These are phyloP conservation scores for Russula griseocarnosa DNA, from an alignment of 768 basidiomycete genomes.

Conservation along the genomic window DNA sequence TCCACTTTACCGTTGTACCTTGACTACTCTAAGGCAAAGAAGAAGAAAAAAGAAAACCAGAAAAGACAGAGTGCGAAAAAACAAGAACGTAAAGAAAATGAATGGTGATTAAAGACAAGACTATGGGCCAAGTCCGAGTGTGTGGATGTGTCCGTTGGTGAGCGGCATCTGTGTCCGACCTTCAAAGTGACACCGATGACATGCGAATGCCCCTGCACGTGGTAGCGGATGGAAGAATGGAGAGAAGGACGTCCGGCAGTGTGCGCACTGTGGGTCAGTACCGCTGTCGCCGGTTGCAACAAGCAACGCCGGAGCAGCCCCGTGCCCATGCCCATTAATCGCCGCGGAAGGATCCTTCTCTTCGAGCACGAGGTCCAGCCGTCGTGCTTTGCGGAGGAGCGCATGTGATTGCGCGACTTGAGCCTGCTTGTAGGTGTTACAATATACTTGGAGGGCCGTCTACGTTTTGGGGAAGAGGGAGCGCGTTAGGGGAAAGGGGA, in stretches of 20 bases:
- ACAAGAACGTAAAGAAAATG: background rate
- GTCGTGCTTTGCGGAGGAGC: slow-evolving; percentile 81
- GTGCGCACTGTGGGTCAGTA: slow-evolving; percentile 45
- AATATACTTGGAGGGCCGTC: slow-evolving; percentile 90
- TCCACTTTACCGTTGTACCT: slow-evolving; percentile 13
- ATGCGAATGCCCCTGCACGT: slow-evolving; percentile 35
- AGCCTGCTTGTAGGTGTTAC: slow-evolving; percentile 79
- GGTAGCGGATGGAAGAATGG: slow-evolving; percentile 63
- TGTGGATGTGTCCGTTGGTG: slow-evolving; percentile 23
- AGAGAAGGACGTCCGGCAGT: slow-evolving; percentile 66
- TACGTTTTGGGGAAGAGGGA: slow-evolving; percentile 34
- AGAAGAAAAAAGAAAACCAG: background rate
- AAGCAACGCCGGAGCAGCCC: background rate
- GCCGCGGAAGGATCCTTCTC: slow-evolving; percentile 28
- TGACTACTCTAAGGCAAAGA: slow-evolving; percentile 19
- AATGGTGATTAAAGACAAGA: slow-evolving; percentile 1
- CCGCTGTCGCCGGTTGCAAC: slow-evolving; percentile 2
- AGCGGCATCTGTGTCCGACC: slow-evolving; percentile 28
- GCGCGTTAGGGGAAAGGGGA: background rate
- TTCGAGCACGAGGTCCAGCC: slow-evolving; percentile 71
- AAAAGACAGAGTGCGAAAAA: slow-evolving; percentile 2
- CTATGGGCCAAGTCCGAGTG: slow-evolving; percentile 5
- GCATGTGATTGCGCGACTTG: slow-evolving; percentile 69
- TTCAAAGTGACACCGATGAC: slow-evolving; percentile 46
- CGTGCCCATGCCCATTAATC: slow-evolving; percentile 24